Base-by-base conservation (phyloP, 2,329 filamentous ascomycete genomes). In the Furcasterigmium furcatum region DNA sequence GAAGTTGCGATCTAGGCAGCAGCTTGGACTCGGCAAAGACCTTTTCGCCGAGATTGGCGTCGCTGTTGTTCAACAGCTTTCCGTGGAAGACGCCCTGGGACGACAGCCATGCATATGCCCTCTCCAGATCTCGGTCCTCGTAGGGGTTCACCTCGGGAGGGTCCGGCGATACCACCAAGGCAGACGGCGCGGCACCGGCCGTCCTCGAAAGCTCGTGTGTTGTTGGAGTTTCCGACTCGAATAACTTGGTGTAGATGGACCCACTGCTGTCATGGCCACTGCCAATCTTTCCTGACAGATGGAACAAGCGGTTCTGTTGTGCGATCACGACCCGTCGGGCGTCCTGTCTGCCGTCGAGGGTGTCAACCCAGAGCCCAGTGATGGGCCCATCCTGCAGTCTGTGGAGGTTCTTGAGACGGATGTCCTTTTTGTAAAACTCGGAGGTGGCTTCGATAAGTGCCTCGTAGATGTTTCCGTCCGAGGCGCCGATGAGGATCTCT, bases 381-480 rank as follows among this genome's bases (percentile, higher is more conserved):
- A 97, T 80, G 1, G 91, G 82, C 1, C 87, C 88, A 63, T 96
- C 91, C 2, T 85, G 80, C 8, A 91, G 78, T 61, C 87, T 91
- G 63, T 91, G 91, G 18, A 99, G 77, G 29, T 77, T 80, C 64
- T 92, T 92, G 49, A 95, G 69, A 66, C 90, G 91, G 64, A 99
- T 94, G 65, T 97, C 91, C 60, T 92, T 87, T 55, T 90, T 82
- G 67, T 96, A 97, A 68, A 96, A 96, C 63, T 97, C 94, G 41
- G 87, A 91, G 13, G 90, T 88, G 4, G 91, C 91, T 65, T 99
- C 94, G 59, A 99, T 92, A 58, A 90, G 97, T 16, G 86, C 86
- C 67, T 99, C 94, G 67, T 96, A 97, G 25, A 99, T 82, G 64
- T 90, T 94, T 21, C 94, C 94, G 67, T 97, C 94, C n/a, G 88